A percentile compares a stretch with the other conserved stretches of the same genome.
Evolutionary conservation across 768 basidiomycete species (phyloP).

Genomic region (Mycena kentingensis): DNA sequence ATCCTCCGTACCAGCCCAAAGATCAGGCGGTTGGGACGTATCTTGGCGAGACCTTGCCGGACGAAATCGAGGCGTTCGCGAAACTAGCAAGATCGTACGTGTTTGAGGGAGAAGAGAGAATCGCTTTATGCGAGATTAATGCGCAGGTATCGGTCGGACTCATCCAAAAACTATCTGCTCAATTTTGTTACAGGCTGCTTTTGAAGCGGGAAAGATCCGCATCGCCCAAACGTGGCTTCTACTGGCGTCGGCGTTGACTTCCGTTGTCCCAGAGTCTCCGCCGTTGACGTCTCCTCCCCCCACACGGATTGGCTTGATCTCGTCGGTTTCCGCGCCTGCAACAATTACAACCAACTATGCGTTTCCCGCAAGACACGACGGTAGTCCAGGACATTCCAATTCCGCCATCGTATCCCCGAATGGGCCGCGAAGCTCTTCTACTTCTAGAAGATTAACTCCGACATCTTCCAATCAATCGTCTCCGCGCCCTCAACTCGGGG

Average conservation of each 20-base stretch:
- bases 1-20: slow-evolving; percentile 49
- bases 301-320: slow-evolving; percentile 32
- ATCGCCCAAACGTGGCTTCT: slow-evolving; percentile 71
- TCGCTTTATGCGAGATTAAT: slow-evolving; percentile 58
- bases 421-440: slow-evolving; percentile 34
- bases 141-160: slow-evolving; percentile 45
- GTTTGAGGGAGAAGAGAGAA: slow-evolving; percentile 50
- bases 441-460: slow-evolving; percentile 55
- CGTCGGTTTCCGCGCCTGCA: slow-evolving; percentile 46
- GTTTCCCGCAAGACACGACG: slow-evolving; percentile 28
- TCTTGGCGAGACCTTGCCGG: slow-evolving; percentile 33
- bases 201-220: slow-evolving; percentile 54
- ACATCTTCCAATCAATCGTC: slow-evolving; percentile 61
- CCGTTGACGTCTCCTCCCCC: slow-evolving; percentile 27
- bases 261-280: slow-evolving; percentile 44
- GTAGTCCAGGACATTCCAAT: slow-evolving; percentile 28
- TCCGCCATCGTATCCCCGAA: slow-evolving; percentile 19
- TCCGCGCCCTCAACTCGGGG: slow-evolving; percentile 44
- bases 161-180: not conserved
- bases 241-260: slow-evolving; percentile 55
- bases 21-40: slow-evolving; percentile 63
- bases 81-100: slow-evolving; percentile 67
- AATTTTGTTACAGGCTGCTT: slow-evolving; percentile 48
- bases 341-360: slow-evolving; percentile 33
- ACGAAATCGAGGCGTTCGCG: slow-evolving; percentile 53